Evolutionary conservation across 2,329 filamentous ascomycete genomes (phyloP), one percentile per base, ranked within the genome.

Genomic region (Purpureocillium takamizusanense): DNA sequence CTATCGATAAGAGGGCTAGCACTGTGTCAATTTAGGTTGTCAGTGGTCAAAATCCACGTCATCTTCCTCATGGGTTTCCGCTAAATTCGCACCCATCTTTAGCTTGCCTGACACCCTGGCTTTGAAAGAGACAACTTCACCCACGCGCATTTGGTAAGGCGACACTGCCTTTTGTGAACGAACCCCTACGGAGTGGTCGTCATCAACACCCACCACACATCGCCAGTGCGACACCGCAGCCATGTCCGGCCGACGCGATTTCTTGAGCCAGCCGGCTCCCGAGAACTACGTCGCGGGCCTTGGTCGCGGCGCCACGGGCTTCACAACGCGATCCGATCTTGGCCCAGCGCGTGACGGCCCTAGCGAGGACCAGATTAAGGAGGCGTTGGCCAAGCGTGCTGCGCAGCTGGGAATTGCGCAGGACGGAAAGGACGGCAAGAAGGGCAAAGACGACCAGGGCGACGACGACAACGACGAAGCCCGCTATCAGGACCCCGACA

Each of bases 351-450:
- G 90, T 53, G 90, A 95, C 67, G 92, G 92, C 13, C 92, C 92
- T 35, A 95, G 86, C 44, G 90, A 95, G 53, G 92, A 98, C 59
- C 90, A 97, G 65, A 95, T 98, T 66, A 95, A 97, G 62, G 92
- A 95, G 61, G 89, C 87, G 45, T 83, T 98, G 51, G 89, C 89
- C 35, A 95, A 95, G 64, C 82, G 94, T 52, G 90, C 92, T 7
- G 85, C 86, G 41, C 79, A 86, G 55, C 76, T 97, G 42, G 90
- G 89, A 6, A 60, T 76, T n/a, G 60, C 60, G 33, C 78, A 77
- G 7, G 78, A 80, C 40, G 83, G 85, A 52, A 83, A 84, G 46
- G 78, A 80, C 39, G 83, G 85, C 52, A 83, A 84, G 45, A 76
- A 75, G 45, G 79, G 80, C 37, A 78, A 85, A 15, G 79, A 78